Conservation (phyloP, 306 rosid genomes). For the Luffa acutangula region DNA sequence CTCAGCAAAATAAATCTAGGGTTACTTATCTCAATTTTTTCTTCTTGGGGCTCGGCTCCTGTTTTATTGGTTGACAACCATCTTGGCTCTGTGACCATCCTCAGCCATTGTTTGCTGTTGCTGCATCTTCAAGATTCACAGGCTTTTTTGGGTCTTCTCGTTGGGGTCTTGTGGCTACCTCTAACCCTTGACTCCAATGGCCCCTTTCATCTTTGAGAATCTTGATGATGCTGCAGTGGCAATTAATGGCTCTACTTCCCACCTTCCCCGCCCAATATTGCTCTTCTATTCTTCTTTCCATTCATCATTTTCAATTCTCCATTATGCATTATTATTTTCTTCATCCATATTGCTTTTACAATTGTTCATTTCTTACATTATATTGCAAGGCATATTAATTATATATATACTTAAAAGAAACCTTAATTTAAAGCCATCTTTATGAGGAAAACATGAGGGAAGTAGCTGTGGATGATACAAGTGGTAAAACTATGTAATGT, state of each 20-base stretch:
- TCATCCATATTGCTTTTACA: neutral
- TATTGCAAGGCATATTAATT: no score
- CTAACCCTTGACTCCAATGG: neutral
- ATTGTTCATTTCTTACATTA: neutral
- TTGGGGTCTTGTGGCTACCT: neutral
- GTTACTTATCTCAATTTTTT: neutral
- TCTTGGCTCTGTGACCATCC: neutral
- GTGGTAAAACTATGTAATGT: slow-evolving; percentile 2
- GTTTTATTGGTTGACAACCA: neutral
- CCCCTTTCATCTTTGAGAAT: slow-evolving; percentile 40
- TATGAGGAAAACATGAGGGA: neutral
- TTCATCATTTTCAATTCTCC: neutral
- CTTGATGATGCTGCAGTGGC: slow-evolving; percentile 86
- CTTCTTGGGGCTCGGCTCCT: neutral
- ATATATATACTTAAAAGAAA: no score
- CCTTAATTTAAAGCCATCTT: neutral
- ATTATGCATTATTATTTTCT: neutral
- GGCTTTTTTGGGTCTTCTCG: neutral
- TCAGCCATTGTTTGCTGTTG: slow-evolving; percentile 63
- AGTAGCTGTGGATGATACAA: neutral
- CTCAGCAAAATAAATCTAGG: no score
- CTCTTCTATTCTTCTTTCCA: neutral
- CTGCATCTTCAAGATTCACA: slow-evolving; percentile 98
- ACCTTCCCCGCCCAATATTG: no score
- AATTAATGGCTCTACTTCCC: slow-evolving; percentile 15